phyloP scores from a whole-genome alignment of 371 early-diverging fungal genomes.

The Mucor sp. region DNA sequence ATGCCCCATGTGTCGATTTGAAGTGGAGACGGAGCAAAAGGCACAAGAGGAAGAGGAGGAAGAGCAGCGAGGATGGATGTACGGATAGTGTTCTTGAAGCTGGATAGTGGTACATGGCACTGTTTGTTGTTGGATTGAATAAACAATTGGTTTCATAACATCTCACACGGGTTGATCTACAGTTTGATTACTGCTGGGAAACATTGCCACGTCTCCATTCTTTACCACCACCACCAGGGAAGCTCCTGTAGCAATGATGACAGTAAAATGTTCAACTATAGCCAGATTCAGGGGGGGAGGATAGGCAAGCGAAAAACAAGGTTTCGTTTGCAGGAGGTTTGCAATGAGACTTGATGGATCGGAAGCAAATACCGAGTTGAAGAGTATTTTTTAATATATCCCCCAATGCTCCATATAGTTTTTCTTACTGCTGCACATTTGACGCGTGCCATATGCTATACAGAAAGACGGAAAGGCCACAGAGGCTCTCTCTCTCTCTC shows the following conservation, averaged over 20 bases:
- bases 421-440: constrained; percentile 21
- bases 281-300: neutral
- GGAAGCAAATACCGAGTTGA: constrained; percentile 18
- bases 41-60: constrained; percentile 53
- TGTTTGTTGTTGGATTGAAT: neutral
- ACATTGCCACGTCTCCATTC: neutral
- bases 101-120: neutral
- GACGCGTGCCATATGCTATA: constrained; percentile 17
- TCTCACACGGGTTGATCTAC: neutral
- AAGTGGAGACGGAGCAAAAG: constrained; percentile 51
- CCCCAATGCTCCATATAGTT: constrained; percentile 3
- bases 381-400: constrained; percentile 22
- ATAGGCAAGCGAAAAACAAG: neutral
- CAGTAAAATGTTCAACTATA: constrained; percentile 24
- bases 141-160: constrained; percentile 2
- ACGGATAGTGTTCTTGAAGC: constrained; percentile 26
- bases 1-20: constrained; percentile 62
- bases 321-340: neutral
- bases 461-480: neutral
- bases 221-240: neutral
- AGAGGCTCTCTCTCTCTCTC: too few species aligned
- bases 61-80: constrained; percentile 49
- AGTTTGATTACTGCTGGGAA: neutral
- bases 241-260: neutral
- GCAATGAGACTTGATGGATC: constrained; percentile 3